Base-by-base conservation (phyloP, 2,329 filamentous ascomycete species). In the Beauveria sp. region DNA sequence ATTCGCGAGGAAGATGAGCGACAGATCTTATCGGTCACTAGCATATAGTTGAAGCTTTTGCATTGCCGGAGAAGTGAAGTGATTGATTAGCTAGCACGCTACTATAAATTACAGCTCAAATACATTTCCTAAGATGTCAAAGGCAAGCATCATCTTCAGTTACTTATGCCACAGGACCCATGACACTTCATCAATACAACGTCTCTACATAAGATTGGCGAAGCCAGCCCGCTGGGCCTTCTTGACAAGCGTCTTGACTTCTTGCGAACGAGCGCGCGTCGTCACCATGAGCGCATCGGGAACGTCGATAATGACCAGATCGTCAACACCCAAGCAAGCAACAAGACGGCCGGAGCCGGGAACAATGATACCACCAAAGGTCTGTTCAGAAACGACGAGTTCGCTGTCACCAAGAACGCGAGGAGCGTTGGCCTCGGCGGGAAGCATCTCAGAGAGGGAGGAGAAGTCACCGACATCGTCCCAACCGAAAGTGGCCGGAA, bases 391-490 rank as follows among this genome's bases (percentile, higher is more conserved):
- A 28, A 68, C 66, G 44, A 68, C 67, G 9, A 68, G 64, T 22
- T 63, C 66, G 44, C 61, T 63, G 41, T 68, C 66, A 24, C 67
- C 67, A 8, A 68, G 59, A 40, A 68, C 61, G 22, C 66, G 64
- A 16, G 67, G 67, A 8, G 58, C 61, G 58, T 68, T 68, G 22
- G 64, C 63, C 28, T 67, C 67, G 48, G 67, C 66, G 34, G 67
- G 67, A 57, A 68, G 64, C 67, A 68, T 68, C 57, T 68, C 67
- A 2, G 67, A 64, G 37, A 68, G 59, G 18, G 67, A 68, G 9
- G 67, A 68, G 46, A 68, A 68, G 62, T 68, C 67, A 64, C 67
- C 67, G 26, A 68, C 67, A 59, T 68, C 67, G 40, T 68, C 67
- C 67, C 67, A 68, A 63, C 66, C 67, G 46, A 68, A 68, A 7